phyloP scores from a whole-genome alignment of 2,329 filamentous ascomycete genomes.

The Rachicladosporium sp. region DNA sequence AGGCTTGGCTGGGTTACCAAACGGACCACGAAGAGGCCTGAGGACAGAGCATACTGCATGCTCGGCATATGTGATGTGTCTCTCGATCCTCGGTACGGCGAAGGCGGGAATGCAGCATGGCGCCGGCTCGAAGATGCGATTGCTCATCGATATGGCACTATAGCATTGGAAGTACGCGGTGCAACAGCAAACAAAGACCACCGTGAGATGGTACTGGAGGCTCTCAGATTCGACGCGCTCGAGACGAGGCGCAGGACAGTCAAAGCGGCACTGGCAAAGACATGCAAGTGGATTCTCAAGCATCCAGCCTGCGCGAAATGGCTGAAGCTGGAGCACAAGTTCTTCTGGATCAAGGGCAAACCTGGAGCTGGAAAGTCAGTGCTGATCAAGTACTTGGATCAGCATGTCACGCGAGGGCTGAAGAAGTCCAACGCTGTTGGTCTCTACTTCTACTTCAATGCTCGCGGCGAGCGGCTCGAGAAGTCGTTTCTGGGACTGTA shows the following conservation, averaged over 20 bases:
- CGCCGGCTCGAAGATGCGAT: slow-evolving; percentile 3
- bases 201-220: slow-evolving; percentile 3
- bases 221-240: slow-evolving; percentile 20
- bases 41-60: slow-evolving; percentile 35
- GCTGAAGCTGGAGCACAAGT: slow-evolving; percentile 22
- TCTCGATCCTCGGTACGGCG: slow-evolving; percentile 34
- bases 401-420: not conserved
- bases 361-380: slow-evolving; percentile 30
- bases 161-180: slow-evolving; percentile 1
- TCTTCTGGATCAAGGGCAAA: slow-evolving; percentile 30
- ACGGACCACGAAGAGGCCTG: slow-evolving; percentile 11
- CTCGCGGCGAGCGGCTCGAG: slow-evolving; percentile 32
- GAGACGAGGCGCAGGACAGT: slow-evolving; percentile 27
- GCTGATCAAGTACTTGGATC: slow-evolving; percentile 20
- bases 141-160: slow-evolving; percentile 3
- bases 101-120: slow-evolving; percentile 8
- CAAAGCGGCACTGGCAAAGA: slow-evolving; percentile 24
- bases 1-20: slow-evolving; percentile 5
- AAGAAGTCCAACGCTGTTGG: slow-evolving; percentile 13
- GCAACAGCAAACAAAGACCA: slow-evolving; percentile 6
- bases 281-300: slow-evolving; percentile 32
- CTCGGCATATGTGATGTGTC: slow-evolving; percentile 33
- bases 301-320: slow-evolving; percentile 26
- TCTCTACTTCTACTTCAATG: slow-evolving; percentile 40
- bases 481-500: slow-evolving; percentile 38